Evolutionary conservation across 352 stramenopile genomes (phyloP).

Genomic region (Pythium guiyangense): DNA sequence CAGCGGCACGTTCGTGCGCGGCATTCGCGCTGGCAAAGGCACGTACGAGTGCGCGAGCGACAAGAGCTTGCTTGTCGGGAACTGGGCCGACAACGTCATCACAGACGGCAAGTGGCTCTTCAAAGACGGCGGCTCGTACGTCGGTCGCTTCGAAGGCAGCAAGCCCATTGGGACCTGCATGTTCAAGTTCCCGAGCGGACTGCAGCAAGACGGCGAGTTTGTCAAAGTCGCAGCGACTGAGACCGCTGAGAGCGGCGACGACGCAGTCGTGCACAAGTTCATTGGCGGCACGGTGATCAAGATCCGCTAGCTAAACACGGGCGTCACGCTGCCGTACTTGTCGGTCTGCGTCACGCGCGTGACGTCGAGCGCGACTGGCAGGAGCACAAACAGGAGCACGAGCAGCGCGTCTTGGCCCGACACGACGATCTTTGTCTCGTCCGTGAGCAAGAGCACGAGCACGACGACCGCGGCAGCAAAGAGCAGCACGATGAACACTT

Average conservation of each 20-base stretch:
- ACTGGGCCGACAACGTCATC: slow-evolving; percentile 84
- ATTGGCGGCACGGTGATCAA: slow-evolving; percentile 64
- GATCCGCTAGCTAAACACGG: too few relatives aligned
- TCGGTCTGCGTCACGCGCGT: too few relatives aligned
- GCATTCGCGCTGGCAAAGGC: slow-evolving; percentile 82
- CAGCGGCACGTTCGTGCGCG: slow-evolving; percentile 73
- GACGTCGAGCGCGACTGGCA: slow-evolving; percentile 68
- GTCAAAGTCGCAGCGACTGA: slow-evolving; percentile 38
- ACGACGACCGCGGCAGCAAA: slow-evolving; percentile 40
- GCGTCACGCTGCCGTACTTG: too few relatives aligned
- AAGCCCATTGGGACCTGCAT: slow-evolving; percentile 86
- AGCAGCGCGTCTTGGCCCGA: slow-evolving; percentile 58
- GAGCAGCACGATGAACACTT: slow-evolving; percentile 60
- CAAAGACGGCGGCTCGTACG: slow-evolving; percentile 81
- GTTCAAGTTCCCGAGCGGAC: slow-evolving; percentile 82
- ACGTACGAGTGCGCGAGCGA: slow-evolving; percentile 87
- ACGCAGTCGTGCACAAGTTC: slow-evolving; percentile 59
- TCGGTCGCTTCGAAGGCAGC: slow-evolving; percentile 81
- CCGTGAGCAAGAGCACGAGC: slow-evolving; percentile 32
- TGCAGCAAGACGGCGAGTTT: slow-evolving; percentile 85
- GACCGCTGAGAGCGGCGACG: slow-evolving; percentile 41
- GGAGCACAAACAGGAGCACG: slow-evolving; percentile 78
- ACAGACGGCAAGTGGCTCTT: slow-evolving; percentile 90
- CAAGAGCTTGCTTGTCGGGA: slow-evolving; percentile 81
- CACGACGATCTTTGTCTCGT: slow-evolving; percentile 27